Evolutionary conservation across 805 yeast genomes (phyloP).

Genomic region (Candida manassasensis): DNA sequence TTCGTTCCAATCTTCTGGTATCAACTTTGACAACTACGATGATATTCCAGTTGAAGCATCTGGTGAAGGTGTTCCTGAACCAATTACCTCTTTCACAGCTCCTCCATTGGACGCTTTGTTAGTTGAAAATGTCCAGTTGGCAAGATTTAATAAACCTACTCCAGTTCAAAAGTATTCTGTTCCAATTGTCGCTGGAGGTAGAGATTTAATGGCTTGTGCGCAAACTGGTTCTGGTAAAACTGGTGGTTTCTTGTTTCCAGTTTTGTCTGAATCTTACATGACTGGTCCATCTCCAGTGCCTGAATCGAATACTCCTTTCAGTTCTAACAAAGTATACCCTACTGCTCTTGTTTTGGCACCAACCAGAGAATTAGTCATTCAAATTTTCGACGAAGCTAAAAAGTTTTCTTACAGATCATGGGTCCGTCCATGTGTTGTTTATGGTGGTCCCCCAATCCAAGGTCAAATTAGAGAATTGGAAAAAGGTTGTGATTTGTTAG

Average conservation of each 20-base stretch:
- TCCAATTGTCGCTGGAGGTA: constrained; percentile 82
- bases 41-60: constrained; percentile 98
- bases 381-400: constrained; percentile 92
- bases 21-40: constrained; percentile 97
- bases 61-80: constrained; percentile 93
- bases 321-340: constrained; percentile 82
- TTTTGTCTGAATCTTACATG: constrained; percentile 82
- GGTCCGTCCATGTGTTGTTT: constrained; percentile 94
- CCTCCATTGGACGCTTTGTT: constrained; percentile 89
- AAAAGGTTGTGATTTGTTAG: constrained; percentile 92
- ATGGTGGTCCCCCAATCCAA: constrained; percentile 97
- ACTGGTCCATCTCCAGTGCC: constrained; percentile 74
- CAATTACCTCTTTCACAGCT: constrained; percentile 77
- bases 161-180: constrained; percentile 94
- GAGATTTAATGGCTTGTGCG: constrained; percentile 96
- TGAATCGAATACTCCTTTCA: constrained; percentile 45
- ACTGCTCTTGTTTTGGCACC: constrained; percentile 96
- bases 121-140: constrained; percentile 79
- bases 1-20: constrained; percentile 86
- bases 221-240: constrained; percentile 99
- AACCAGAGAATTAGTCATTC: constrained; percentile 97
- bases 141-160: constrained; percentile 93
- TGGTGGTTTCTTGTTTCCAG: constrained; percentile 99
- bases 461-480: constrained; percentile 82
- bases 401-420: constrained; percentile 97